Percentiles rank a stretch among this genome's conserved stretches.
Evolutionary conservation across 257 asterid species (phyloP).

Genomic region (Ocimum tenuiflorum): DNA sequence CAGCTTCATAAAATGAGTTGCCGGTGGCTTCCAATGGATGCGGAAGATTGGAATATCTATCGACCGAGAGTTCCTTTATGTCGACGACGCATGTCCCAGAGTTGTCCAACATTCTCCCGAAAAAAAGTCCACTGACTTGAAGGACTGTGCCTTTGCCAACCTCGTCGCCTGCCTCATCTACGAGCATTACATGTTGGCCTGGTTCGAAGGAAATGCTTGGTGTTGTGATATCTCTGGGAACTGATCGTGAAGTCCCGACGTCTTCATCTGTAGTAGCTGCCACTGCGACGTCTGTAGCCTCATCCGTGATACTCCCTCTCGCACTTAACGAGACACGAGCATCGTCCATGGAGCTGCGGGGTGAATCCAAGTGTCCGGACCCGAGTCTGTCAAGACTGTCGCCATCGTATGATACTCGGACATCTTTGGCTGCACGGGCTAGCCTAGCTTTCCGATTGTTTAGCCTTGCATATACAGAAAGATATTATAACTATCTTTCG

Average conservation of each 20-base stretch:
- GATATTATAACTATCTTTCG: too few relatives aligned
- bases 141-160: constrained; percentile 62
- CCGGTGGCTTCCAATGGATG: constrained; percentile 60
- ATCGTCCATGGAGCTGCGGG: constrained; percentile 47
- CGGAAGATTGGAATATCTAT: constrained; percentile 42
- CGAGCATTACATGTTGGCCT: constrained; percentile 53
- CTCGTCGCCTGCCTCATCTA: constrained; percentile 50
- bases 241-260: constrained; percentile 28
- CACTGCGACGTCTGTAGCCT: constrained; percentile 29
- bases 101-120: constrained; percentile 49
- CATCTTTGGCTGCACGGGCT: constrained; percentile 86
- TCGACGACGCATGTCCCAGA: constrained; percentile 66
- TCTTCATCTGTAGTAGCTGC: constrained; percentile 32
- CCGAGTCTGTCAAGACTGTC: constrained; percentile 54
- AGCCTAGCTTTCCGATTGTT: constrained; percentile 95
- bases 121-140: constrained; percentile 45
- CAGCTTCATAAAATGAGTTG: constrained; percentile 55
- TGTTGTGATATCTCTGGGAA: constrained; percentile 19
- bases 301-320: constrained; percentile 35
- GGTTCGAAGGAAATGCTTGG: constrained; percentile 37
- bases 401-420: constrained; percentile 50
- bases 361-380: constrained; percentile 39
- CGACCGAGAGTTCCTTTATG: constrained; percentile 42
- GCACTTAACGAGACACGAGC: constrained; percentile 32
- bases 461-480: constrained; percentile 59